Percentiles rank a stretch among this genome's conserved stretches.
Conservation (phyloP, 169 alveolate genomes). For the Eimeria praecox region DNA sequence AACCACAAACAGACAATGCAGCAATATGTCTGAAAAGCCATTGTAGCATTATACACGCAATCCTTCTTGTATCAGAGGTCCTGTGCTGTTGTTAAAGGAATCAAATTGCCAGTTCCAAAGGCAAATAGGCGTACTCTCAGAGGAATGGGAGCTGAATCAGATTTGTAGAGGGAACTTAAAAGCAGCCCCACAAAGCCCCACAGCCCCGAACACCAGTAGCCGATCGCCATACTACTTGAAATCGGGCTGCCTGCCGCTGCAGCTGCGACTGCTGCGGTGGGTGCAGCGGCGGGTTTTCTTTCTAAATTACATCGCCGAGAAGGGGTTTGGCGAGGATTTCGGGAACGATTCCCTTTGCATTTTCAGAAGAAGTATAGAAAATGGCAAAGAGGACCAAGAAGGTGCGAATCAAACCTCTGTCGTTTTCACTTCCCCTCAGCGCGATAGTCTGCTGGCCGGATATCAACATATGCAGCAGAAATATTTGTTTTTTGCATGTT, state of each 20-base stretch:
- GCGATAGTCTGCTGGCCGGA: not conserved
- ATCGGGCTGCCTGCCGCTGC: not conserved
- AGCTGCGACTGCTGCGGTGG: not conserved
- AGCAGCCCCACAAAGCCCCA: not conserved
- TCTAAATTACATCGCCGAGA: not conserved
- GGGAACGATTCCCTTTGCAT: not conserved
- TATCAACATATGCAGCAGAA: not conserved
- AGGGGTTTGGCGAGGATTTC: conserved; percentile 16
- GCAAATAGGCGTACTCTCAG: too few species aligned
- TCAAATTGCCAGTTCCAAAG: too few species aligned
- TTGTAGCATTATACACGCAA: too few species aligned
- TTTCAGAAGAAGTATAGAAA: not conserved
- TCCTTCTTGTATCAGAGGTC: too few species aligned
- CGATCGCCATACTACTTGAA: not conserved
- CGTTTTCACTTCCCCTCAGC: conserved; percentile 1
- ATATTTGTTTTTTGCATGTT: not conserved
- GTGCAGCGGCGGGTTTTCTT: not conserved
- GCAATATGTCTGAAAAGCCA: too few species aligned
- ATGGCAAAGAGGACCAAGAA: conserved; percentile 68
- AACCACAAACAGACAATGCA: too few species aligned
- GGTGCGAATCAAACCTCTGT: not conserved
- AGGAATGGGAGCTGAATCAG: too few species aligned
- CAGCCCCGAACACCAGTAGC: not conserved
- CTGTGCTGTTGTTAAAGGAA: too few species aligned
- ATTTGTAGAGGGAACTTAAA: too few species aligned